A percentile compares a stretch with the other conserved stretches of the same genome.
Conservation (phyloP, 176 grass and related monocot genomes). For the Triticum monococcum region DNA sequence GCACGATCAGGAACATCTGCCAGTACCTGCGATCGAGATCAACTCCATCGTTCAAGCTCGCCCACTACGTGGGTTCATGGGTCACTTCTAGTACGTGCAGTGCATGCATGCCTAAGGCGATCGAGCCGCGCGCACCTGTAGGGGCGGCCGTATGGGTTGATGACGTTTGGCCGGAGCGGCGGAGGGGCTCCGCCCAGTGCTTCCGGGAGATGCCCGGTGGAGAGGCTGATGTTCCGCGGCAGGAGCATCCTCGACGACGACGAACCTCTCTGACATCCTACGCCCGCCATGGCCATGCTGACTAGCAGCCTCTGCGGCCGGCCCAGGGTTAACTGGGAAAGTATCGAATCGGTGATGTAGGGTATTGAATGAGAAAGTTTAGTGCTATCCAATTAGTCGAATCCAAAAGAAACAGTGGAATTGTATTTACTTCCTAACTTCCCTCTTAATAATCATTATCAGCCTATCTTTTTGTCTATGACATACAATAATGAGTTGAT, state of each 20-base stretch:
- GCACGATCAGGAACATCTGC: constrained; percentile 47
- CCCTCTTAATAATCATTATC: background rate
- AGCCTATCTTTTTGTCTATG: background rate
- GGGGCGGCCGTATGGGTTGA: constrained; percentile 1
- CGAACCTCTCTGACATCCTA: background rate
- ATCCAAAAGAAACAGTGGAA: background rate
- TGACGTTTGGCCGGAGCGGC: background rate
- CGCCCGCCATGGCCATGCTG: background rate
- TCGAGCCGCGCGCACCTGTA: background rate
- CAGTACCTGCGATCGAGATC: constrained; percentile 38
- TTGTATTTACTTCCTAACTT: background rate
- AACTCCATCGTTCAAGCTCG: background rate
- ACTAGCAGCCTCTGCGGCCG: background rate
- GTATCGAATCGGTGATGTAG: background rate
- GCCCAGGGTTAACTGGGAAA: background rate
- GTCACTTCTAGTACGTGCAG: no score
- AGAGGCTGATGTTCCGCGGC: background rate
- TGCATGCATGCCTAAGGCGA: background rate
- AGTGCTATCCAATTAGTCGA: background rate
- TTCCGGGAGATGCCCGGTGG: background rate
- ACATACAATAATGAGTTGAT: background rate
- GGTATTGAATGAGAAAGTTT: background rate
- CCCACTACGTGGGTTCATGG: background rate
- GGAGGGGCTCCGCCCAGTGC: background rate
- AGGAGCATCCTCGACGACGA: background rate